Evolutionary conservation across 1,284 basidiomycete species (phyloP).

Genomic region (Naganishia liquefaciens): DNA sequence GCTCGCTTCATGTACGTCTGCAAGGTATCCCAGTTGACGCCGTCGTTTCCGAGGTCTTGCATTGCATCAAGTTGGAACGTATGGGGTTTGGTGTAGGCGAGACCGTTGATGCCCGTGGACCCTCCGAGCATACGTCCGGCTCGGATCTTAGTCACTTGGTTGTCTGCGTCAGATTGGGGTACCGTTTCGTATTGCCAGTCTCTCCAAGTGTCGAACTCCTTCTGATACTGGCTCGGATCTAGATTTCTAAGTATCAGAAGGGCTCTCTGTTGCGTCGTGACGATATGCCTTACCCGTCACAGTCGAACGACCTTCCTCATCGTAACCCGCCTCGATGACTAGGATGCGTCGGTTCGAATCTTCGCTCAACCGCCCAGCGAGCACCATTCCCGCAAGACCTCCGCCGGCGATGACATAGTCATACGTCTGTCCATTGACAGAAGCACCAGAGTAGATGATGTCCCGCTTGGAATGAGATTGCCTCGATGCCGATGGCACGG

Average conservation of each 20-base stretch:
- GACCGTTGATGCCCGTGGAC: conserved; percentile 50
- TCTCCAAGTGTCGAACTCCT: conserved; percentile 36
- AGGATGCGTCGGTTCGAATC: conserved; percentile 55
- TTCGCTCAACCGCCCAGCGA: conserved; percentile 65
- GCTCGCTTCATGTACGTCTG: conserved; percentile 43
- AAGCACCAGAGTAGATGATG: conserved; percentile 24
- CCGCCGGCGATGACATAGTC: conserved; percentile 71
- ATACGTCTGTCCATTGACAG: conserved; percentile 50
- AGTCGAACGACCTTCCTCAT: conserved; percentile 39
- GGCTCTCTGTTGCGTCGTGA: too few relatives aligned
- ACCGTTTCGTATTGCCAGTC: conserved; percentile 49
- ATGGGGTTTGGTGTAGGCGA: conserved; percentile 50
- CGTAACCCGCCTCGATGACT: conserved; percentile 46
- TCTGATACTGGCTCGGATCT: conserved; percentile 30
- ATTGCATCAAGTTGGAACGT: conserved; percentile 45
- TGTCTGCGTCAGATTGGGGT: conserved; percentile 41
- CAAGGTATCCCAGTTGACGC: conserved; percentile 46
- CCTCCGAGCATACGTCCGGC: conserved; percentile 45
- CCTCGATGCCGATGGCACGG: too few relatives aligned
- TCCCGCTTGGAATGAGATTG: conserved; percentile 11
- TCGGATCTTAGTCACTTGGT: conserved; percentile 36
- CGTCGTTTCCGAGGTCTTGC: conserved; percentile 43
- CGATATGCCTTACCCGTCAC: conserved; percentile 37
- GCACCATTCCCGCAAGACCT: conserved; percentile 64
- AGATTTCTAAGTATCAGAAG: not conserved